phyloP scores from a whole-genome alignment of 2,329 filamentous ascomycete genomes.

The Fusarium virguliforme region DNA sequence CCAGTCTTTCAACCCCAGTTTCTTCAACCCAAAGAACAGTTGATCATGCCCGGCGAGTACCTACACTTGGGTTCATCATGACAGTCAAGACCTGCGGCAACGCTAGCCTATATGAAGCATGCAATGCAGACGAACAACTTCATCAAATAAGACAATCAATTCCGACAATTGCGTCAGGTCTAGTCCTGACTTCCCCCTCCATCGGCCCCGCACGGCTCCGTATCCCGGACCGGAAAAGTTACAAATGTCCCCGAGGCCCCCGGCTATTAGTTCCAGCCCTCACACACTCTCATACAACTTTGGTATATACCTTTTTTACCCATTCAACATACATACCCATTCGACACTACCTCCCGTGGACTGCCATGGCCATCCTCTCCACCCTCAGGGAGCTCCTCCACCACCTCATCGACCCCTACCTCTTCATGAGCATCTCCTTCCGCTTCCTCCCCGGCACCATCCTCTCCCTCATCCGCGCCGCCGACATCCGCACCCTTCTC shows the following conservation, averaged over 20 bases:
- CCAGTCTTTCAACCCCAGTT: not conserved
- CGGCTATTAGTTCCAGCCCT: not conserved
- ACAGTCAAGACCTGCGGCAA: not conserved
- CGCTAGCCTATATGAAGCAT: not conserved
- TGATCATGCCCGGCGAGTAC: not conserved
- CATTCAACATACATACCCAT: slow-evolving; percentile 10
- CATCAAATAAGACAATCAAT: slow-evolving; percentile 8
- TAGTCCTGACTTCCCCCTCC: not conserved
- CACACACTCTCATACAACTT: slow-evolving; percentile 4
- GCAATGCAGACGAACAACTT: not conserved
- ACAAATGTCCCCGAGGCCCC: slow-evolving; percentile 41
- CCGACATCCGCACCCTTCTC: slow-evolving; percentile 58
- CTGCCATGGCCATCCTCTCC: slow-evolving; percentile 48
- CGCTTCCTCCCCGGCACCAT: slow-evolving; percentile 69
- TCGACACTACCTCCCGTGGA: not conserved
- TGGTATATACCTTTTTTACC: slow-evolving; percentile 5
- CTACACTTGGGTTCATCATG: not conserved
- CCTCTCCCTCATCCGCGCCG: slow-evolving; percentile 57
- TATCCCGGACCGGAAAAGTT: slow-evolving; percentile 38
- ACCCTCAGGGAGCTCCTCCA: slow-evolving; percentile 50
- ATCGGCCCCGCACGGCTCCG: slow-evolving; percentile 35
- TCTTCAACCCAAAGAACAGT: not conserved
- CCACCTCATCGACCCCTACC: slow-evolving; percentile 65
- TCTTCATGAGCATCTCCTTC: slow-evolving; percentile 67
- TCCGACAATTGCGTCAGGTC: not conserved